These are phyloP conservation scores for Rhodosorus marinus DNA, from an alignment of 23 red algal genomes.

Conservation along the genomic window DNA sequence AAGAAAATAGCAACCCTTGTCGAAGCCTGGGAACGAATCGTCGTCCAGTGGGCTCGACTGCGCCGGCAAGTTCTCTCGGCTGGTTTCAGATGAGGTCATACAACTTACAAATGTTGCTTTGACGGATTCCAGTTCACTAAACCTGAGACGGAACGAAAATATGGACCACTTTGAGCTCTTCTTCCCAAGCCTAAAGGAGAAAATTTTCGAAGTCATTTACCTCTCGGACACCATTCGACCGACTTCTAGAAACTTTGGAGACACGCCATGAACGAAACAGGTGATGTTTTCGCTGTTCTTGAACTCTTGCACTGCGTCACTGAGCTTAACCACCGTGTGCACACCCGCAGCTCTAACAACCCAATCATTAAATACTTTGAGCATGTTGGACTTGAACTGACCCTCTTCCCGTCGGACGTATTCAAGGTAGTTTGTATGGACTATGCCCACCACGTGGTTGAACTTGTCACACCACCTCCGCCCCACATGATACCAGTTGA, in stretches of 20 bases:
- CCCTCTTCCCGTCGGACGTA: constrained; percentile 35
- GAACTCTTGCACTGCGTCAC: constrained; percentile 43
- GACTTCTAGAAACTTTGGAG: constrained; percentile 29
- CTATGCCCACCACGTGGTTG: constrained; percentile 27
- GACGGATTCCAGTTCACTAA: too few relatives aligned
- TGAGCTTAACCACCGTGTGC: constrained; percentile 57
- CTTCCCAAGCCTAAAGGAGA: too few relatives aligned
- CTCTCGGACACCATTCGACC: constrained; percentile 6
- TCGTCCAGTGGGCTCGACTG: too few relatives aligned
- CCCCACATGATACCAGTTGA: constrained; percentile 52
- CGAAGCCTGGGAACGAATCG: constrained; percentile 4
- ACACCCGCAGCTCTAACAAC: constrained; percentile 31
- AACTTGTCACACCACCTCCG: constrained; percentile 33
- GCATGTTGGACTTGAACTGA: constrained; percentile 28
- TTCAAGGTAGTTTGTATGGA: constrained; percentile 46
- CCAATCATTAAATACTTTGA: constrained; percentile 55
- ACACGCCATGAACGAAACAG: constrained; percentile 45
- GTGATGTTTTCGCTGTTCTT: constrained; percentile 36
- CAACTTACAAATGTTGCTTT: too few relatives aligned
- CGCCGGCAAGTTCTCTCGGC: too few relatives aligned
- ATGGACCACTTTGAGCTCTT: too few relatives aligned
- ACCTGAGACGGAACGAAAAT: too few relatives aligned
- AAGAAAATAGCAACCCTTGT: constrained; percentile 37
- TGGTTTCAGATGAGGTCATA: too few relatives aligned
- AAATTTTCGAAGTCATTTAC: too few relatives aligned